Percentiles rank a stretch among this genome's conserved stretches.
Conservation (phyloP, 2,329 filamentous ascomycete genomes). For the Didymosphaeria variabile region DNA sequence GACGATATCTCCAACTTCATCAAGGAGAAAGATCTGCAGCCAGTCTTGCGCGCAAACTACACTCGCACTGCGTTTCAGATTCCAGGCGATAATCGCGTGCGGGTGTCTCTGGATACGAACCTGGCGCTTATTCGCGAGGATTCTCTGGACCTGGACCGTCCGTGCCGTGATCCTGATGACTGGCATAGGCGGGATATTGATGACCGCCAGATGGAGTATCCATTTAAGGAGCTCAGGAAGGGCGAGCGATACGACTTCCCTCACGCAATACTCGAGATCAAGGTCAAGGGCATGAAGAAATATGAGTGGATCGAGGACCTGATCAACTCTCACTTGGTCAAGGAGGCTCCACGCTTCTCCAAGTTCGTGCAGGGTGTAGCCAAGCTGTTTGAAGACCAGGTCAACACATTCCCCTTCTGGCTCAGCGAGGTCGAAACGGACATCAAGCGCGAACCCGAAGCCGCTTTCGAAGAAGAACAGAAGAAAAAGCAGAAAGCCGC, state of each 20-base stretch:
- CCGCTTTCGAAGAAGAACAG: slow-evolving; percentile 91
- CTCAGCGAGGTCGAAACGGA: slow-evolving; percentile 89
- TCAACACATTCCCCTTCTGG: slow-evolving; percentile 98
- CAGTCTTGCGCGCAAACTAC: slow-evolving; percentile 90
- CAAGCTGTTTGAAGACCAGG: slow-evolving; percentile 84
- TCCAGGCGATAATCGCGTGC: slow-evolving; percentile 86
- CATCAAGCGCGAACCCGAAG: slow-evolving; percentile 90
- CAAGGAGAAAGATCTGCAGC: slow-evolving; percentile 78
- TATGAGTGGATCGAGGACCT: slow-evolving; percentile 90
- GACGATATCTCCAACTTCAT: slow-evolving; percentile 83
- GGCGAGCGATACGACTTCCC: slow-evolving; percentile 93
- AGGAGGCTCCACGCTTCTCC: slow-evolving; percentile 88
- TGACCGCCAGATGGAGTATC: slow-evolving; percentile 80
- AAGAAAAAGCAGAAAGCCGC: slow-evolving; percentile 80
- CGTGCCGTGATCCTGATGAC: slow-evolving; percentile 84
- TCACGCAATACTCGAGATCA: slow-evolving; percentile 91
- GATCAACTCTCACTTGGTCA: slow-evolving; percentile 91
- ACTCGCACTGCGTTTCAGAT: slow-evolving; percentile 96
- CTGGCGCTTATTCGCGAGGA: slow-evolving; percentile 84
- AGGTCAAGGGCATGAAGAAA: slow-evolving; percentile 75
- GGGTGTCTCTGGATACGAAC: slow-evolving; percentile 92
- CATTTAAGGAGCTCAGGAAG: slow-evolving; percentile 86
- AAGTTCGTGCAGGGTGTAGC: slow-evolving; percentile 97
- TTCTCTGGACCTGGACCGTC: slow-evolving; percentile 79
- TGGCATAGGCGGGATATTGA: slow-evolving; percentile 97